phyloP scores from a whole-genome alignment of 2,329 filamentous ascomycete genomes.

The Metarhizium sp. region DNA sequence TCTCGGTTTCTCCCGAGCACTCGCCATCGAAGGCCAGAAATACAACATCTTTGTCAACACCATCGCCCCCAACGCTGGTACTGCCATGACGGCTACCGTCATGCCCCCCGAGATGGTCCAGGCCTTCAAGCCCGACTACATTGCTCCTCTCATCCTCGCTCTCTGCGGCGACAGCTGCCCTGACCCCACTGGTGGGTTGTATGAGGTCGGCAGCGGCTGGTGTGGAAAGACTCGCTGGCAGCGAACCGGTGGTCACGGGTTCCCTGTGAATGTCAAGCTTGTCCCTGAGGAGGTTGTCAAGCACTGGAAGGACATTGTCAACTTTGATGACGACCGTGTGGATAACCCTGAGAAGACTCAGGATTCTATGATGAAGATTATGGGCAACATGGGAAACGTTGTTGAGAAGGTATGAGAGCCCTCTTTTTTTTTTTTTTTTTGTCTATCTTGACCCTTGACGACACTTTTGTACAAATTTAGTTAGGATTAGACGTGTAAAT shows the following conservation, averaged over 20 bases:
- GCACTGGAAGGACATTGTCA: slow-evolving; percentile 67
- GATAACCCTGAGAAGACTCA: slow-evolving; percentile 76
- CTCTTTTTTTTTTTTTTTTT: slow-evolving; percentile 13
- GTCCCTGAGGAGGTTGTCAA: slow-evolving; percentile 76
- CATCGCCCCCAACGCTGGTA: slow-evolving; percentile 94
- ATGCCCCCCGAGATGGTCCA: slow-evolving; percentile 96
- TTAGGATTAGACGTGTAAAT: slow-evolving; percentile 10
- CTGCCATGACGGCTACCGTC: slow-evolving; percentile 86
- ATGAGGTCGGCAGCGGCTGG: slow-evolving; percentile 95
- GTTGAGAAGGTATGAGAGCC: slow-evolving; percentile 50
- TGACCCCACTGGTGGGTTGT: slow-evolving; percentile 75
- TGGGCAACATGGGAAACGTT: slow-evolving; percentile 78
- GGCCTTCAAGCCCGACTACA: slow-evolving; percentile 98
- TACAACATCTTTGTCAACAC: slow-evolving; percentile 99
- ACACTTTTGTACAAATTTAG: slow-evolving; percentile 10
- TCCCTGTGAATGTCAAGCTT: slow-evolving; percentile 76
- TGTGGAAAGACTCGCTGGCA: slow-evolving; percentile 89
- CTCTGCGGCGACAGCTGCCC: slow-evolving; percentile 82
- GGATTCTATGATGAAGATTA: slow-evolving; percentile 66
- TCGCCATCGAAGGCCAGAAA: slow-evolving; percentile 88
- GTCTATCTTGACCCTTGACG: not conserved
- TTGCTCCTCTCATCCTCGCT: slow-evolving; percentile 83
- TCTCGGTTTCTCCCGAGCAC: slow-evolving; percentile 85
- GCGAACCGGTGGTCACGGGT: slow-evolving; percentile 77
- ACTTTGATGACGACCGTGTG: slow-evolving; percentile 80